A percentile compares a stretch with the other conserved stretches of the same genome.
Conservation (phyloP, 2,329 filamentous ascomycete genomes). For the Epichloe typhina region DNA sequence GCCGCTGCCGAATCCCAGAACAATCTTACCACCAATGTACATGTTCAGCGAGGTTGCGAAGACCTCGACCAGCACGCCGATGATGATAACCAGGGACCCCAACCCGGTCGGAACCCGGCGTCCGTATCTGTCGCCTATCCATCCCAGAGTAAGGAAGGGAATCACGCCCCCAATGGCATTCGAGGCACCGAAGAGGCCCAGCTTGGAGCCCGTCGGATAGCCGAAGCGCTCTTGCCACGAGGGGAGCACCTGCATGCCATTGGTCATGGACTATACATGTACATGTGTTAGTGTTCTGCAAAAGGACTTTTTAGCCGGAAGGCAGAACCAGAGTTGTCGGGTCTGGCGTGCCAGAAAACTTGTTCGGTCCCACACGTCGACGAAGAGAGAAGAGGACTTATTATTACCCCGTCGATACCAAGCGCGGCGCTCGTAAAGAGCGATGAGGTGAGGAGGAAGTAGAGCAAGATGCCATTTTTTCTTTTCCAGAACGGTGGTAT, state of each 20-base stretch:
- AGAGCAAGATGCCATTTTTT: conserved; percentile 29
- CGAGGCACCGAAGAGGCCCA: conserved; percentile 27
- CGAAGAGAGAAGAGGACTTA: conserved; percentile 6
- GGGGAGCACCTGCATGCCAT: conserved; percentile 24
- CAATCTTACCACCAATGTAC: conserved; percentile 26
- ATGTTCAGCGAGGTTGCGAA: conserved; percentile 22
- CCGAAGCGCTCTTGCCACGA: conserved; percentile 25
- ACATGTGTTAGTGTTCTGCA: not conserved
- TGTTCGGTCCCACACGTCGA: not conserved
- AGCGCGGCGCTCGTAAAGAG: conserved; percentile 27
- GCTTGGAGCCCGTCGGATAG: conserved; percentile 22
- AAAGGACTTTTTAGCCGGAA: not conserved
- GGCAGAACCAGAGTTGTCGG: not conserved
- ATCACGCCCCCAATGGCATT: conserved; percentile 27
- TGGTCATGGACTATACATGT: conserved; percentile 22
- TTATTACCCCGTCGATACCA: conserved; percentile 26
- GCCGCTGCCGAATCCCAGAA: conserved; percentile 23
- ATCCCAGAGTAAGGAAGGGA: conserved; percentile 22
- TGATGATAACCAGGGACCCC: conserved; percentile 26
- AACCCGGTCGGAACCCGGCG: conserved; percentile 21
- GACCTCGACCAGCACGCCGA: conserved; percentile 22
- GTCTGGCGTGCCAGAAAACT: not conserved
- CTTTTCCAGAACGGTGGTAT: conserved; percentile 22
- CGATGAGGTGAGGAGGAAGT: conserved; percentile 29
- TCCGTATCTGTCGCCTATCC: conserved; percentile 22